Percentiles rank a stretch among this genome's conserved stretches.
These are phyloP conservation scores for Saccharum officinarum DNA, from an alignment of 176 grass and related monocot genomes.

Conservation along the genomic window DNA sequence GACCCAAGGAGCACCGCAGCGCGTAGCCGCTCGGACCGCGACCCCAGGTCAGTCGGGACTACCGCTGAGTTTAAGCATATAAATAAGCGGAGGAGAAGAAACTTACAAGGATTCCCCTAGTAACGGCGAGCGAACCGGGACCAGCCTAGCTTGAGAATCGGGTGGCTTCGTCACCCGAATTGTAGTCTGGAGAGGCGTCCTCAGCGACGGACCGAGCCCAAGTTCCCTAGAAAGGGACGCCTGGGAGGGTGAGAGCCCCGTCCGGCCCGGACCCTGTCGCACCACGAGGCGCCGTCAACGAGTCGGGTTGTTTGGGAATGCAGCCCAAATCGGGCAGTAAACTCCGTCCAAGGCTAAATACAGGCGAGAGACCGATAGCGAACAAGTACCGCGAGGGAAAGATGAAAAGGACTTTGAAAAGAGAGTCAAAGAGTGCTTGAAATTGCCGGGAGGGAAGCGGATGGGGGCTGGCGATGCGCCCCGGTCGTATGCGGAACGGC, in stretches of 20 bases:
- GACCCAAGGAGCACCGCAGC: too few species aligned
- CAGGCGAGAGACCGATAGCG: conserved; percentile 60
- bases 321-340: conserved; percentile 46
- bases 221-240: too few species aligned
- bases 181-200: conserved; percentile 55
- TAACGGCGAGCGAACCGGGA: conserved; percentile 52
- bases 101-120: conserved; percentile 41
- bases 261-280: conserved; percentile 36
- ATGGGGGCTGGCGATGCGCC: conserved; percentile 17
- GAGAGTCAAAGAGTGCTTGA: conserved; percentile 74
- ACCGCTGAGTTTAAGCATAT: conserved; percentile 19
- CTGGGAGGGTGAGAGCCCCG: background rate
- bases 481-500: background rate
- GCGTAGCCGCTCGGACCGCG: too few species aligned
- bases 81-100: conserved; percentile 36
- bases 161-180: background rate
- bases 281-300: conserved; percentile 48
- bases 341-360: conserved; percentile 67
- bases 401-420: conserved; percentile 2
- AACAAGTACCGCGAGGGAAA: conserved; percentile 34
- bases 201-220: too few species aligned
- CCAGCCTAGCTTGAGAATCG: conserved; percentile 11
- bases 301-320: conserved; percentile 62
- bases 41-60: too few species aligned
- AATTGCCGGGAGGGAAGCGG: conserved; percentile 69